Base-by-base conservation (phyloP, 2,329 filamentous ascomycete genomes). In the Fusarium sarcochroum region DNA sequence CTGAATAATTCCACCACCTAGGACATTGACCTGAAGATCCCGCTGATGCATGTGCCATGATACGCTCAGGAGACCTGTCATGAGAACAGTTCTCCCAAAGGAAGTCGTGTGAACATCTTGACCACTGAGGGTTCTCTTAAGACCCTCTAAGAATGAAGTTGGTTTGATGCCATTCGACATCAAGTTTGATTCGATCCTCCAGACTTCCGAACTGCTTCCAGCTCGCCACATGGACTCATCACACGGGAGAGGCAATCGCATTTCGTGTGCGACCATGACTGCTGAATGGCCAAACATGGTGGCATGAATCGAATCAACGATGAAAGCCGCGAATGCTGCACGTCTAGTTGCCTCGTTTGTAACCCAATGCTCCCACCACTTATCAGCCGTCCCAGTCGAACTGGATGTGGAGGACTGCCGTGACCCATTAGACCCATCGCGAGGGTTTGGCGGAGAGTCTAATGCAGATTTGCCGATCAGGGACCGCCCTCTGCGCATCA, bases 271-370 rank as follows among this genome's bases (percentile, higher is more conserved):
- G 9, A 97, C 94, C 95, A 98, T 98, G 42, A 97, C 94, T 1
- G 93, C 95, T 5, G 94, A 96, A 79, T 98, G 96, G 1, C 95
- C 96, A 79, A 98, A 98, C 92, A 99, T 98, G 27, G 94, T 97
- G 2, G 94, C 94, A 78, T 99, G 96, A 3, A 94, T 97, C 6
- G 94, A 97, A 78, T 99, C 96, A 69, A 98, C 91, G 42, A 98
- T 89, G 76, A 98, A 98, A 0, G 96, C 96, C 1, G 93, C 94
- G 80, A 98, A 98, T 0, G 95, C 96, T 5, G 92, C 93, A 61
- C 96, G 89, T 30, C 93, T 87, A 0, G 94, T 98, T 2, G 95
- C 92, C 78, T 99, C 96, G 50, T 94, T 94, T 14, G 91, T 94
- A 73, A 98, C 96, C 96, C 96, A 98, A 72, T 93, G 90, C 73